Conservation (phyloP, 208 protist species). For the Strigomonas galati region DNA sequence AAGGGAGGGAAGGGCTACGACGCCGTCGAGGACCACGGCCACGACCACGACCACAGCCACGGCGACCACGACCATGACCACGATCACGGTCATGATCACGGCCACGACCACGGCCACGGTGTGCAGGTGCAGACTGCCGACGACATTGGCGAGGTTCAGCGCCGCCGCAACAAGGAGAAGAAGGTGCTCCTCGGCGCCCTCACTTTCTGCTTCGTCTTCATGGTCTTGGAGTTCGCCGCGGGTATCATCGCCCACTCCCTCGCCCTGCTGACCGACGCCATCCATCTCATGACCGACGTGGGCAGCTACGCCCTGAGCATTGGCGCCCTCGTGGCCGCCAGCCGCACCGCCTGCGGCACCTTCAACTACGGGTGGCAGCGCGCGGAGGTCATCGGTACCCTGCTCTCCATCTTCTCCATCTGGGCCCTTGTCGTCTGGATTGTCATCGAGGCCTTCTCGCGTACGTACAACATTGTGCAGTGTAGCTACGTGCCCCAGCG, state of each 20-base stretch:
- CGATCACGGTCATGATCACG: constrained; percentile 47
- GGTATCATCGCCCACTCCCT: constrained; percentile 84
- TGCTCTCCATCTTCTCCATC: constrained; percentile 88
- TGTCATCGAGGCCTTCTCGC: constrained; percentile 66
- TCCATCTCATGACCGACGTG: constrained; percentile 88
- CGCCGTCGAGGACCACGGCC: constrained; percentile 11
- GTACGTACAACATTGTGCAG: constrained; percentile 54
- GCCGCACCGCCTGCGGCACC: constrained; percentile 53
- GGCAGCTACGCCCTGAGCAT: constrained; percentile 83
- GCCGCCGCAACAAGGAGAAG: constrained; percentile 57
- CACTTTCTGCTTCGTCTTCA: constrained; percentile 80
- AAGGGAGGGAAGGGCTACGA: constrained; percentile 16
- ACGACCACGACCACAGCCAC: constrained; percentile 34
- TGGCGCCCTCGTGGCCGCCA: constrained; percentile 66
- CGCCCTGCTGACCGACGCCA: constrained; percentile 88
- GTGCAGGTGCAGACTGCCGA: constrained; percentile 21
- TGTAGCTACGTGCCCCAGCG: constrained; percentile 50
- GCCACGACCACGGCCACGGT: constrained; percentile 25
- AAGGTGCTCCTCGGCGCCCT: constrained; percentile 57
- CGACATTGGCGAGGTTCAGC: constrained; percentile 30
- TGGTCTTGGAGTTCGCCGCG: constrained; percentile 78
- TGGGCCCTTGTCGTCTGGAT: constrained; percentile 85
- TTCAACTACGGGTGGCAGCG: constrained; percentile 90
- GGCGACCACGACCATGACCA: constrained; percentile 26
- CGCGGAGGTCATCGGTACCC: constrained; percentile 89